Evolutionary conservation across 1,139 yeast genomes (phyloP).

Genomic region (Geotrichum candidum): DNA sequence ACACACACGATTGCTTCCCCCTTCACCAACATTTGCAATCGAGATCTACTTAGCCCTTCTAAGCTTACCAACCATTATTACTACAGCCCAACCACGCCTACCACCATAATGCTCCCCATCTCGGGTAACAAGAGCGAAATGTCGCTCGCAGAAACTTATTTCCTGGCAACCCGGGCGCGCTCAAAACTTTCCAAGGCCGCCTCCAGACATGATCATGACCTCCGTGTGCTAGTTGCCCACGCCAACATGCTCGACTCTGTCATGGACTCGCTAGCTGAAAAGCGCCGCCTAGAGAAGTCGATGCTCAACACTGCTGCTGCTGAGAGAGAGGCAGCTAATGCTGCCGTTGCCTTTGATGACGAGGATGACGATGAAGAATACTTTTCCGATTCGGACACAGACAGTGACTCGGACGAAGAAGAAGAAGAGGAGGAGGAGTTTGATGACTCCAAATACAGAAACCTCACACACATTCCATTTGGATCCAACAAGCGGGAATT

Average conservation of each 20-base stretch:
- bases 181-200: slow-evolving; percentile 65
- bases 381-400: slow-evolving; percentile 12
- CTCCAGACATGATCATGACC: slow-evolving; percentile 50
- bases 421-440: not conserved
- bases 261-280: slow-evolving; percentile 43
- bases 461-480: not conserved
- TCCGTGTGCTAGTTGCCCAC: slow-evolving; percentile 62
- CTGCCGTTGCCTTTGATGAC: slow-evolving; percentile 2
- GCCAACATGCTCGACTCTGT: slow-evolving; percentile 69
- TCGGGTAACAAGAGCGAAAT: not conserved
- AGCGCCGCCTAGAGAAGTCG: slow-evolving; percentile 11
- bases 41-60: too few relatives aligned
- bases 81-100: not conserved
- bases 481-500: not conserved
- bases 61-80: not conserved
- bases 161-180: slow-evolving; percentile 65
- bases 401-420: slow-evolving; percentile 6
- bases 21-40: not conserved
- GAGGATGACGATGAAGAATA: slow-evolving; percentile 18
- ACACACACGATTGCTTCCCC: too few relatives aligned
- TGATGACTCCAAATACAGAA: not conserved
- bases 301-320: not conserved
- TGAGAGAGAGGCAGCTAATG: not conserved
- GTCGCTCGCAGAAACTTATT: slow-evolving; percentile 32
- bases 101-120: not conserved